Percentiles rank a stretch among this genome's conserved stretches.
phyloP scores from a whole-genome alignment of 1,139 yeast species.

The Blastobotrys malaysiensis region DNA sequence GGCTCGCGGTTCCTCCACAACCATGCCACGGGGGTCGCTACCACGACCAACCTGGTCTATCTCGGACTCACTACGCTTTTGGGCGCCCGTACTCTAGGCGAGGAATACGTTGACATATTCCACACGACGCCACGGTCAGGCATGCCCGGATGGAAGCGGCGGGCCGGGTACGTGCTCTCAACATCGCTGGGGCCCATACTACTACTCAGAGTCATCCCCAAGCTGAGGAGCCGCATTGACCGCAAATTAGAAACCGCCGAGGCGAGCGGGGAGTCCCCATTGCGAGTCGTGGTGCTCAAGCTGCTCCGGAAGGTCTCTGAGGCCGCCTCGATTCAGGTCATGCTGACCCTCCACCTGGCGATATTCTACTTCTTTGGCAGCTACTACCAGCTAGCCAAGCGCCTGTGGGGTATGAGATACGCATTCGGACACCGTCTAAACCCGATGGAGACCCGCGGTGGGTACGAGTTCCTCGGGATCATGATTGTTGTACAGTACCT shows the following conservation, averaged over 20 bases:
- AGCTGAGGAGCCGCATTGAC: constrained; percentile 1
- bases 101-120: constrained; percentile 83
- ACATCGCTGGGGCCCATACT: constrained; percentile 24
- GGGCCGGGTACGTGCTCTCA: constrained; percentile 31
- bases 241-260: not conserved
- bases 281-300: not conserved
- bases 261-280: not conserved
- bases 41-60: constrained; percentile 55
- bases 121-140: constrained; percentile 55
- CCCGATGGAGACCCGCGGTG: constrained; percentile 35
- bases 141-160: constrained; percentile 25
- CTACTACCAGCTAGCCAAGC: constrained; percentile 70
- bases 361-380: constrained; percentile 75
- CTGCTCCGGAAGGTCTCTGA: constrained; percentile 10
- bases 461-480: constrained; percentile 74
- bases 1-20: constrained; percentile 68
- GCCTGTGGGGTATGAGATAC: constrained; percentile 75
- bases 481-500: constrained; percentile 58
- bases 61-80: constrained; percentile 64
- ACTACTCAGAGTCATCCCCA: constrained; percentile 11
- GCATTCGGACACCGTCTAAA: constrained; percentile 36
- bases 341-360: constrained; percentile 62
- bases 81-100: constrained; percentile 84
- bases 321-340: constrained; percentile 16
- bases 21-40: constrained; percentile 58